These are phyloP conservation scores for Mercurialis annua DNA, from an alignment of 345 rosid genomes.

Conservation along the genomic window DNA sequence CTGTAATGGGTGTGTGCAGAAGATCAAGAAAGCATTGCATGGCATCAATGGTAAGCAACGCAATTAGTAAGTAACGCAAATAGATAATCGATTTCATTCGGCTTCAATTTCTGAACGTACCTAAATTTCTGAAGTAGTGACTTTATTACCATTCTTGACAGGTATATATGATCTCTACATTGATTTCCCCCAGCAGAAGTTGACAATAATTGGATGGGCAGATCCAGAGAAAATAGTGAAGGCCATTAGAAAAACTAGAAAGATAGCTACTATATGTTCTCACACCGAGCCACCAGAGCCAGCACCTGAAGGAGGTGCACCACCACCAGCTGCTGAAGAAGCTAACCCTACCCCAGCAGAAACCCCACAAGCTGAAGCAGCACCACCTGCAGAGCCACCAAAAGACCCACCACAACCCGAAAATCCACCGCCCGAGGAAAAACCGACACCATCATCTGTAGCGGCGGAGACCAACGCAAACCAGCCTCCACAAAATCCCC, in stretches of 20 bases:
- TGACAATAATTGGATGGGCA: slow-evolving; percentile 66
- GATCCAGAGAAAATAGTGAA: slow-evolving; percentile 61
- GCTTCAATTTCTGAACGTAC: neutral
- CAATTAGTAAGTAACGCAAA: neutral
- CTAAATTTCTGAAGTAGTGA: neutral
- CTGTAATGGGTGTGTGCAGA: slow-evolving; percentile 77
- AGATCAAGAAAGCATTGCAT: slow-evolving; percentile 63
- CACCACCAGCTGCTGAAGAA: slow-evolving; percentile 25
- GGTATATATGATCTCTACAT: slow-evolving; percentile 59
- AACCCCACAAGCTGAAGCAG: slow-evolving; percentile 37
- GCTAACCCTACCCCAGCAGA: slow-evolving; percentile 42
- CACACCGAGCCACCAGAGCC: slow-evolving; percentile 38
- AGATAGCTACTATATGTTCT: slow-evolving; percentile 54
- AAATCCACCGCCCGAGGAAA: slow-evolving; percentile 28
- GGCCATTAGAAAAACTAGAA: slow-evolving; percentile 63
- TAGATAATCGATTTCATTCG: neutral
- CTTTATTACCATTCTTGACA: slow-evolving; percentile 16
- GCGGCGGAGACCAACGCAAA: slow-evolving; percentile 28
- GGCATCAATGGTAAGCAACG: slow-evolving; percentile 51
- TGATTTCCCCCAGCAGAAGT: slow-evolving; percentile 61
- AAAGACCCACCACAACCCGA: slow-evolving; percentile 35
- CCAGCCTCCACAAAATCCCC: slow-evolving; percentile 28
- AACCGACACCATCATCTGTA: slow-evolving; percentile 33
- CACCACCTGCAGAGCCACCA: slow-evolving; percentile 42
- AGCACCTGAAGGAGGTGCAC: slow-evolving; percentile 31